These are phyloP conservation scores for Protomyces inundatus DNA, from an alignment of 1,139 yeast species.

Conservation along the genomic window DNA sequence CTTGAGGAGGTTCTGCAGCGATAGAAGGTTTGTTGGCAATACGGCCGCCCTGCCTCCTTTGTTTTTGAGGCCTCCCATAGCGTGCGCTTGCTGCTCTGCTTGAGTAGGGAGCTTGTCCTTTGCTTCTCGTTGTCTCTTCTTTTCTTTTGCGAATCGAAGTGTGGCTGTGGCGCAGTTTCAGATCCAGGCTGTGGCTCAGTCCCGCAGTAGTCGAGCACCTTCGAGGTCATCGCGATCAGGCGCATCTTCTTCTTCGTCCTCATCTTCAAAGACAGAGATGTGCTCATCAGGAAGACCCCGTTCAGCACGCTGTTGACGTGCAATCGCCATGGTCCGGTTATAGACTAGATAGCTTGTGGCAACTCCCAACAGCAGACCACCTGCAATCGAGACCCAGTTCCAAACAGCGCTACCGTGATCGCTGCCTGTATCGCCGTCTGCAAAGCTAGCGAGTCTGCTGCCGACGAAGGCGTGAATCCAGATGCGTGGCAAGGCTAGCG, in stretches of 20 bases:
- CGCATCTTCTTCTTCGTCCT: neutral
- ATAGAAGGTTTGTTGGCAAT: slow-evolving; percentile 82
- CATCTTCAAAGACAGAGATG: neutral
- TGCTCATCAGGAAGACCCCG: too few relatives aligned
- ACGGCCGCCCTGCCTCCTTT: slow-evolving; percentile 78
- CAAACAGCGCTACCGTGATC: slow-evolving; percentile 47
- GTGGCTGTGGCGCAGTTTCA: neutral
- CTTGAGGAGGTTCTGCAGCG: slow-evolving; percentile 84
- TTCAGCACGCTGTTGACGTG: slow-evolving; percentile 25
- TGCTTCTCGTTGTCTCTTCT: neutral
- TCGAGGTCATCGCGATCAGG: neutral
- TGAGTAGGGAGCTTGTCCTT: neutral
- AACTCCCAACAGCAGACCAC: slow-evolving; percentile 56
- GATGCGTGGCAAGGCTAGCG: slow-evolving; percentile 74
- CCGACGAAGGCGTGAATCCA: slow-evolving; percentile 77
- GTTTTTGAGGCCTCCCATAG: slow-evolving; percentile 22
- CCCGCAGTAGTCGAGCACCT: neutral
- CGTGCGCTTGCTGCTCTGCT: neutral
- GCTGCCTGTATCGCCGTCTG: slow-evolving; percentile 37
- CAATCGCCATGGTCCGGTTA: slow-evolving; percentile 46
- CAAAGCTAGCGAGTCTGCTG: slow-evolving; percentile 63
- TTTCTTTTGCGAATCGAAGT: neutral
- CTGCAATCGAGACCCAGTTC: slow-evolving; percentile 57
- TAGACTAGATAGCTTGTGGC: slow-evolving; percentile 69
- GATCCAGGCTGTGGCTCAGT: neutral